Evolutionary conservation across 2,329 filamentous ascomycete genomes (phyloP), one percentile per base, ranked within the genome.

Genomic region (Alternaria incomplexa): DNA sequence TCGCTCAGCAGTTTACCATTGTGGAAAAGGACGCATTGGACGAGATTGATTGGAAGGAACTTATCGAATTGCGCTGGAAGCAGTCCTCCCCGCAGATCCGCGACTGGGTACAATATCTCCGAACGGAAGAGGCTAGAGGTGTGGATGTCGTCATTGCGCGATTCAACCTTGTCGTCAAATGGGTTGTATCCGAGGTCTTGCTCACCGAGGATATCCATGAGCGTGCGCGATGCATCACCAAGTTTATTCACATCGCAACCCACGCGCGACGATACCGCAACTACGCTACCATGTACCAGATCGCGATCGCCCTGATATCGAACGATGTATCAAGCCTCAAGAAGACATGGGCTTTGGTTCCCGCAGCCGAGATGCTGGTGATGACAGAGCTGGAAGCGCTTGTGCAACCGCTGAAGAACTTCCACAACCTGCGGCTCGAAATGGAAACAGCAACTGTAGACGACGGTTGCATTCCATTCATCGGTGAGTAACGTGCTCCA

Each of bases 81-180:
- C 88, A 93, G 70, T 85, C 87, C 15, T 87, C 86, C 51, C 88
- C 86, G 53, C 84, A 90, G 63, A 87, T 89, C 36, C 87, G 89
- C 56, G 92, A 93, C 22, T 96, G 92, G 92, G 92, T 95, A 11
- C 90, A 93, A 46, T 95, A 93, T 74, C 83, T 95, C 44, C 88
- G 90, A 56, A 89, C 89, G 53, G 86, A 89, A 46, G 89, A 92
- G 70, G 89, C 90, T 2, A 87, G 87, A 57, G 92, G 92, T 13
- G 90, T 96, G 40, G 92, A 95, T 74, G 90, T 96, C 22, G 91
- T 94, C 51, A 92, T 95, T 77, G 91, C 92, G 9, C 90, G 92
- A 52, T 96, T 96, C 83, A 96, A 96, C 78, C 88, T 96, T 66
- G 91, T 95, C 83, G 92, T 94, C 64, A 95, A 95, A 78, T 96